Evolutionary conservation across 768 basidiomycete genomes (phyloP), one percentile per base, ranked within the genome.

Genomic region (Lentinula raphanica): DNA sequence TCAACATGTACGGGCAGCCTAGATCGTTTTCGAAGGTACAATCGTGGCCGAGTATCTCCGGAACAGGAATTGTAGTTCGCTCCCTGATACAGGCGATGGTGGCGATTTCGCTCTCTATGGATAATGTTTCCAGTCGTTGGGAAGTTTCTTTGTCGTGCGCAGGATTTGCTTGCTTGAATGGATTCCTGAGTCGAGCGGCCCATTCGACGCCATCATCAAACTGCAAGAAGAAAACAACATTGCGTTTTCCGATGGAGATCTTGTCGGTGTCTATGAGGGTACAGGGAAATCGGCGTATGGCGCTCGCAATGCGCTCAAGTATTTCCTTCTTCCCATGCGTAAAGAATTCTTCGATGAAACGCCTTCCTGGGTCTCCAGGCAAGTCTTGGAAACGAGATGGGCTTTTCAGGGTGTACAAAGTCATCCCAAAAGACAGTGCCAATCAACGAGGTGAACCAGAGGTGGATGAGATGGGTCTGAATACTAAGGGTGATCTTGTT

Each of bases 21-120:
- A 49, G n/a, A 5, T 31, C 29, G 46, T 61, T 71, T 69, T 12
- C 72, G 25, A 72, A 6, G 71, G 69, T 40, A 64, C 66, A 64
- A 6, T 49, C 72, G 55, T 44, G 27, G 7, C 38, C 58, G 31
- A 31, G 19, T 51, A 61, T 28, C 6, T 21, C 40, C 23, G 56
- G 56, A 12, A 50, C 56, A 35, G 56, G 57, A 27, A 58, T 50
- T n/a, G 56, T 58, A n/a, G 54, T 60, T 13, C 32, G 23, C 28
- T 28, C 31, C 21, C 46, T 35, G 39, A 58, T 27, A 11, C 49
- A 58, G 28, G 21, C 36, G 17, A 58, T 48, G 25, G 48, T 51
- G 15, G 44, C 48, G 31, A 50, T 63, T 58, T 49, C 28, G 23
- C 46, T 49, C 29, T 49, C 46, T 23, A 49, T 49, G 12, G 46